Base-by-base conservation (phyloP, 768 basidiomycete genomes). In the Boletus edulis region DNA sequence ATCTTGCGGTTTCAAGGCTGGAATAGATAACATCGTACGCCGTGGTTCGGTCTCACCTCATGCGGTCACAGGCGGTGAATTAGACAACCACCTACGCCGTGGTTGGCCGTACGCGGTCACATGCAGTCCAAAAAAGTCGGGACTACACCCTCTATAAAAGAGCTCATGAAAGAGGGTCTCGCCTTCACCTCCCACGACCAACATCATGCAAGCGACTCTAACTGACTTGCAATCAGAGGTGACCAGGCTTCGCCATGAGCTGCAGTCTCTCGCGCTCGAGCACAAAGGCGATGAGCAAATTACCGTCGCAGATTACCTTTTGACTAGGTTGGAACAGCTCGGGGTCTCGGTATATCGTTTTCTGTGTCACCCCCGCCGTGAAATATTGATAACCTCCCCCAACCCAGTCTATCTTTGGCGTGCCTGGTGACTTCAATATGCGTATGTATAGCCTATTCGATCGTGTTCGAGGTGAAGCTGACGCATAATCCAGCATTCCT, bases 381-480 rank as follows among this genome's bases (percentile, higher is more conserved):
- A 5, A 13, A 17, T 11, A 11, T 6, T 48, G 34, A 55, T 29
- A 27, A 13, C 3, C 8, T 14, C 48, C 8, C 8, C 52, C 44
- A 40, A 20, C 54, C 10, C 54, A 93, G 89, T 79, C 81, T 43
- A 80, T 93, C 75, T 93, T 94, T 52, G 91, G 91, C 13, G 80
- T 93, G 0, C 91, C 91, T 1, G 91, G 91, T 20, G 90, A 93
- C 69, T 92, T 91, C 60, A 91, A 91, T 67, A 80, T 92, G 43
- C 86, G 76, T 75, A 60, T 11, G 73, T 65, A 12, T 55, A 13
- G 1, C 38, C 15, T 1, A 17, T 55, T 31, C 2, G 1, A 20
- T 46, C n/a, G 14, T 17, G 10, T 47, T 8, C 3, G 15, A 3
- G 4, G 20, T 39, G 20, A 18, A 4, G 3, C 49, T 69, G 8